Conservation (phyloP, 192 early-diverging fungal species). For the Phycomyces nitens region DNA sequence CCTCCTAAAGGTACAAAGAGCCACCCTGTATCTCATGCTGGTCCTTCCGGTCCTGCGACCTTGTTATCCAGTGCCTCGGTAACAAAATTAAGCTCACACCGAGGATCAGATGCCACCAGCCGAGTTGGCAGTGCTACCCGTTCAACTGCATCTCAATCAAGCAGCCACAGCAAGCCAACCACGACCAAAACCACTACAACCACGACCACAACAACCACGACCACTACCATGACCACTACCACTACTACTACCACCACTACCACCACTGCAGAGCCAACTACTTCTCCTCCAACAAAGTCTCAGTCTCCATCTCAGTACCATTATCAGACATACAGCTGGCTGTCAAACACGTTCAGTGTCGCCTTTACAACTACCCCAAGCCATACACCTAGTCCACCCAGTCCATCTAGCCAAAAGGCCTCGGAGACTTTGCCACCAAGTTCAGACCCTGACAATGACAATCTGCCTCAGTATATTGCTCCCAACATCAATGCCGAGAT, state of each 20-base stretch:
- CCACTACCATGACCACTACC: constrained; percentile 3
- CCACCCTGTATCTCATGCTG: no score
- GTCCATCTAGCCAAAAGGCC: not conserved
- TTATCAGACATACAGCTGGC: constrained; percentile 24
- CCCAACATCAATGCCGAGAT: constrained; percentile 24
- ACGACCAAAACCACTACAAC: constrained; percentile 5
- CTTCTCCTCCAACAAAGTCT: constrained; percentile 1
- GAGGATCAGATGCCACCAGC: no score
- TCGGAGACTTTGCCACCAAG: not conserved
- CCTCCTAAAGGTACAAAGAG: no score
- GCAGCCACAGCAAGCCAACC: not conserved
- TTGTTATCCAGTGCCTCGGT: not conserved
- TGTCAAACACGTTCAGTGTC: constrained; percentile 11
- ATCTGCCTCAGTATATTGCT: constrained; percentile 27
- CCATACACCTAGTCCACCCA: not conserved
- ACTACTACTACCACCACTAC: not conserved
- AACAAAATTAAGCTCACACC: no score
- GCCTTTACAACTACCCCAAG: not conserved
- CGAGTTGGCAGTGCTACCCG: no score
- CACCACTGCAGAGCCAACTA: not conserved
- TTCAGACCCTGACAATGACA: not conserved
- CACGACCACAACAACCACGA: not conserved
- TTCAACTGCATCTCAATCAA: no score
- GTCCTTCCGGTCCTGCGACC: no score
- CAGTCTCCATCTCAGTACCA: constrained; percentile 18